Conservation (phyloP, 1,284 basidiomycete species). For the Ceratobasidium papillatum region DNA sequence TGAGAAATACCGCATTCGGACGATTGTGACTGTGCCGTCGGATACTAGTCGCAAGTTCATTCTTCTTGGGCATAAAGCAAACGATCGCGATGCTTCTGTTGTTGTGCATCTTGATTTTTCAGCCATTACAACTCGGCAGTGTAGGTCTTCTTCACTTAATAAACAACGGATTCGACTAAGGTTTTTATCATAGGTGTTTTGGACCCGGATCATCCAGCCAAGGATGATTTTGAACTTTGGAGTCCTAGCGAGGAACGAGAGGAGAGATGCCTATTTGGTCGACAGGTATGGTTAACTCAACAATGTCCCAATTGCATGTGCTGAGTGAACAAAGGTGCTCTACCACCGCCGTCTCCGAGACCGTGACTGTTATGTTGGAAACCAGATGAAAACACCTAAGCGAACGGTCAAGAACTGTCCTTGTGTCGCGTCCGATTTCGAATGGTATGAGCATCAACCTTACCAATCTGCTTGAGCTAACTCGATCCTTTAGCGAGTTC, state of each 20-base stretch:
- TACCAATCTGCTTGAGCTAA: neutral
- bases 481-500: constrained; percentile 74
- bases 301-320: neutral
- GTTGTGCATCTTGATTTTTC: constrained; percentile 92
- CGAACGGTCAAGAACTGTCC: constrained; percentile 74
- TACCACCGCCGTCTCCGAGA: constrained; percentile 88
- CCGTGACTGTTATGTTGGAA: constrained; percentile 83
- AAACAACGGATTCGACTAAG: too few relatives aligned
- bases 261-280: constrained; percentile 85
- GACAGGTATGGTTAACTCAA: constrained; percentile 66
- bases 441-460: constrained; percentile 71
- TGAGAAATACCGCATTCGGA: constrained; percentile 76
- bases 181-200: constrained; percentile 65
- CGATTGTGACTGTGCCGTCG: constrained; percentile 87
- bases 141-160: constrained; percentile 58
- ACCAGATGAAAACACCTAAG: constrained; percentile 63
- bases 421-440: constrained; percentile 81
- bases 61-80: constrained; percentile 69
- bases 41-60: constrained; percentile 94
- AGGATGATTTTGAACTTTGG: constrained; percentile 96
- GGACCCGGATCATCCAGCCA: constrained; percentile 71
- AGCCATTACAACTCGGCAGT: constrained; percentile 74
- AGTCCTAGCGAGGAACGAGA: constrained; percentile 84
- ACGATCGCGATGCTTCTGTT: constrained; percentile 64
- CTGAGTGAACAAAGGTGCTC: constrained; percentile 64